Conservation (phyloP, 2,329 filamentous ascomycete species). For the Fusarium lyarnte region DNA sequence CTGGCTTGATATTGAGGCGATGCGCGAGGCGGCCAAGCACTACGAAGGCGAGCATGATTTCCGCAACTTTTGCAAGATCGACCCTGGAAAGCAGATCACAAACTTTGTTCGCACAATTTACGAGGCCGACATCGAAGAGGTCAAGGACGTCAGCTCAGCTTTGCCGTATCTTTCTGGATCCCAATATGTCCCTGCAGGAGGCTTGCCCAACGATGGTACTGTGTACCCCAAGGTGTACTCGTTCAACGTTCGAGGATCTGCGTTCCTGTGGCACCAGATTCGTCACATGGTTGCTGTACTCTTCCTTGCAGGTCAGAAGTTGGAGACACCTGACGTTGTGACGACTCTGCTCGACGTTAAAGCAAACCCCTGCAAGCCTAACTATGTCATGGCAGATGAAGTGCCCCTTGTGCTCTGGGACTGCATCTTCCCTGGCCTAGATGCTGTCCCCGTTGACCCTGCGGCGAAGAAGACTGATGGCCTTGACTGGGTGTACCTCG, state of each 20-base stretch:
- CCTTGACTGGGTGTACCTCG: conserved; percentile 81
- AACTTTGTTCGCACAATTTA: conserved; percentile 85
- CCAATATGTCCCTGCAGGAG: conserved; percentile 46
- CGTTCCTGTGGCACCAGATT: conserved; percentile 98
- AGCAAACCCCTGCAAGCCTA: conserved; percentile 78
- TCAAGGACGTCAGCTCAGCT: conserved; percentile 63
- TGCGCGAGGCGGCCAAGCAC: conserved; percentile 81
- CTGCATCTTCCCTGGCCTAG: conserved; percentile 78
- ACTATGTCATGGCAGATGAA: conserved; percentile 91
- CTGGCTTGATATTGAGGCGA: conserved; percentile 87
- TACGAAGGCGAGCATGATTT: conserved; percentile 92
- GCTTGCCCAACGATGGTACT: not conserved
- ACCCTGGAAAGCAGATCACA: conserved; percentile 86
- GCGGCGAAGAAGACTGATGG: conserved; percentile 59
- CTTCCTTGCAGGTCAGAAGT: conserved; percentile 90
- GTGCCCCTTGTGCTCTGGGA: conserved; percentile 94
- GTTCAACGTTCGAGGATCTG: conserved; percentile 88
- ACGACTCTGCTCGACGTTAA: conserved; percentile 77
- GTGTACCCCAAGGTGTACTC: conserved; percentile 77
- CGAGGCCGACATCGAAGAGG: conserved; percentile 79
- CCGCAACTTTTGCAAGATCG: conserved; percentile 95
- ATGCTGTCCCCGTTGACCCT: conserved; percentile 47
- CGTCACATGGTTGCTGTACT: conserved; percentile 91
- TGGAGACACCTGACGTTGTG: conserved; percentile 80
- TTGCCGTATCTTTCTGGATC: conserved; percentile 64